These are phyloP conservation scores for Monilinia fructigena DNA, from an alignment of 2,329 filamentous ascomycete genomes.

Conservation along the genomic window DNA sequence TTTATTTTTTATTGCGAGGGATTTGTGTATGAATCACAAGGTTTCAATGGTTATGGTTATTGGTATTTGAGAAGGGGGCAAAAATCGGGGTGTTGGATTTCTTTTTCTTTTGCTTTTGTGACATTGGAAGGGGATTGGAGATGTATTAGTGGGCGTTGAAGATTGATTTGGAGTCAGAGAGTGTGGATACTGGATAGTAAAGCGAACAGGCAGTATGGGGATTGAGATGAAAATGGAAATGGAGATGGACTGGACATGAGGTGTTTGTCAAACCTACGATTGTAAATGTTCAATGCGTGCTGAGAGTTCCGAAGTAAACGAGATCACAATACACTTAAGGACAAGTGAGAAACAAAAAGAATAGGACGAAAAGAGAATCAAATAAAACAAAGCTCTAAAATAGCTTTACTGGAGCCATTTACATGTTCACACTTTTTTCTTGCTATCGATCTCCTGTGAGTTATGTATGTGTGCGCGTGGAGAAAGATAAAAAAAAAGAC, in stretches of 20 bases:
- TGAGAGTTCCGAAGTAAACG: neutral
- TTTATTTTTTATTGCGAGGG: neutral
- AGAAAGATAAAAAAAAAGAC: too few species aligned
- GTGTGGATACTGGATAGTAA: neutral
- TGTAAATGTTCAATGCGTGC: conserved; percentile 14
- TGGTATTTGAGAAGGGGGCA: neutral
- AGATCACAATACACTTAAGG: too few species aligned
- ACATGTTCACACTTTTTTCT: too few species aligned
- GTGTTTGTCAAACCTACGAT: conserved; percentile 7
- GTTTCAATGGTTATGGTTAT: conserved; percentile 4
- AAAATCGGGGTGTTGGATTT: conserved; percentile 4
- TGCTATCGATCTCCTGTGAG: too few species aligned
- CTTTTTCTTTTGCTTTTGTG: conserved; percentile 8
- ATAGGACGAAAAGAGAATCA: too few species aligned
- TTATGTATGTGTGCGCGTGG: too few species aligned
- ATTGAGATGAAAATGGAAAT: neutral
- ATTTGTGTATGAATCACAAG: conserved; percentile 11
- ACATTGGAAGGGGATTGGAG: conserved; percentile 13
- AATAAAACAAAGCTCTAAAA: too few species aligned
- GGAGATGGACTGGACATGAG: conserved; percentile 11
- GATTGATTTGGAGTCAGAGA: conserved; percentile 4
- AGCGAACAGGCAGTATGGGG: neutral
- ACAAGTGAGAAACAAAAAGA: too few species aligned
- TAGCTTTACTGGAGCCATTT: too few species aligned
- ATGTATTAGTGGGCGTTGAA: conserved; percentile 9